Evolutionary conservation across 345 rosid genomes (phyloP), one percentile per base, ranked within the genome.

Genomic region (Orychophragmus violaceus): DNA sequence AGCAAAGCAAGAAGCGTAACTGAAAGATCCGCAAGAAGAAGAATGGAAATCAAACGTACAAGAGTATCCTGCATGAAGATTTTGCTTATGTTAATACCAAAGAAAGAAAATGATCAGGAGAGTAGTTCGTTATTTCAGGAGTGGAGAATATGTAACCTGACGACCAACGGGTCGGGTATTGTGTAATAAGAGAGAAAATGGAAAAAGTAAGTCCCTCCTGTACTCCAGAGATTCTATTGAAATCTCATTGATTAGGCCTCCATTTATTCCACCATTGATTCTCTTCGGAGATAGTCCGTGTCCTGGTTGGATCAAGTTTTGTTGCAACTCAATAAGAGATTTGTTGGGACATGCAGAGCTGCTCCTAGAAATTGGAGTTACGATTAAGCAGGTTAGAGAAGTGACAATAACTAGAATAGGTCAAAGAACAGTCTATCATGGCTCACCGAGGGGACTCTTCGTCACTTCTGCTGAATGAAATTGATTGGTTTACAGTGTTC

Each of bases 91-190:
- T 73, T 59, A 41, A 51, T 27, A 60, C 24, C 12, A 27, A 14
- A 21, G 14, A 24, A 3, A 2, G 6, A 35, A 48, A 6, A 48
- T 14, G 13, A 19, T 7, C 13, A 46, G 25, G 27, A 23, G 6
- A 2, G 23, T 21, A 52, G 22, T 46, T 45, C 51, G 51, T 19
- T 62, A 24, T 45, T n/a, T 7, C 3, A 35, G 46, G 32, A 68
- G 71, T 18, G 45, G 7, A 36, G 54, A 69, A 36, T 45, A 16
- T 48, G 36, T 42, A 72, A 94, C 99, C 99, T 94, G 91, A 77
- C 82, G 85, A 68, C 96, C 97, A 62, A 88, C 82, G 1, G 99
- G 97, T 74, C 92, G 84, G 14, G 92, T 85, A 59, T 94, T 94
- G 77, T 82, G 87, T 76, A 94, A 44, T 67, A 94, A 71, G 36